Evolutionary conservation across 352 stramenopile species (phyloP).

Genomic region (Phytophthora tubulina): DNA sequence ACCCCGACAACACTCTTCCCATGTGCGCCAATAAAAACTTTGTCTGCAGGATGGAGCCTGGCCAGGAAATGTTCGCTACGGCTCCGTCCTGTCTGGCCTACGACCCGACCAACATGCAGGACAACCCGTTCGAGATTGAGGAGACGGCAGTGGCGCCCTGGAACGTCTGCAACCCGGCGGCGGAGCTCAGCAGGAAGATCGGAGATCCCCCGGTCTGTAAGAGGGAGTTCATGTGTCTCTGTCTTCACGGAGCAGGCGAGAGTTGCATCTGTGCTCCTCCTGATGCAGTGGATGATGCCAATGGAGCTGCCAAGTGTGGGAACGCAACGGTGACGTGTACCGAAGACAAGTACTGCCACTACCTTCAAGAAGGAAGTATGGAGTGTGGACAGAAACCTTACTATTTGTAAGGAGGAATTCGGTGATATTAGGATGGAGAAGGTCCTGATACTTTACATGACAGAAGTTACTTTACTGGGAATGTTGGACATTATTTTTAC

Average conservation of each 20-base stretch:
- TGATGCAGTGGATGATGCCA: constrained; percentile 46
- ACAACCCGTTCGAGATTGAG: constrained; percentile 48
- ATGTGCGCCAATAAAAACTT: constrained; percentile 59
- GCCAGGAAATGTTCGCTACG: constrained; percentile 47
- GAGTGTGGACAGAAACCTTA: constrained; percentile 59
- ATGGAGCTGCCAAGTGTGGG: constrained; percentile 36
- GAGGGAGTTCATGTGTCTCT: constrained; percentile 54
- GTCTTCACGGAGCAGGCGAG: constrained; percentile 33
- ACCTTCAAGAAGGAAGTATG: constrained; percentile 37
- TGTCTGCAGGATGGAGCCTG: constrained; percentile 60
- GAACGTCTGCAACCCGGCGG: constrained; percentile 41
- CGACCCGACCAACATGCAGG: constrained; percentile 42
- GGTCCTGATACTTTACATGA: background rate
- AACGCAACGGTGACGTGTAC: constrained; percentile 31
- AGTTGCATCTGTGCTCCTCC: constrained; percentile 49
- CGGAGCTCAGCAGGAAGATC: constrained; percentile 37
- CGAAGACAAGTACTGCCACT: constrained; percentile 56
- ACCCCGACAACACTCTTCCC: constrained; percentile 29
- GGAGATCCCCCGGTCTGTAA: constrained; percentile 50
- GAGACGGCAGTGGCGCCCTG: constrained; percentile 43
- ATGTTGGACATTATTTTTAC: constrained; percentile 19
- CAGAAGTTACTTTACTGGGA: background rate
- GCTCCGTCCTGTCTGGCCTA: constrained; percentile 52
- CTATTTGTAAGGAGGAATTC: constrained; percentile 30
- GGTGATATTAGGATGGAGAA: background rate